These are phyloP conservation scores for Termitomyces bulborhizus DNA, from an alignment of 768 basidiomycete species.

Conservation along the genomic window DNA sequence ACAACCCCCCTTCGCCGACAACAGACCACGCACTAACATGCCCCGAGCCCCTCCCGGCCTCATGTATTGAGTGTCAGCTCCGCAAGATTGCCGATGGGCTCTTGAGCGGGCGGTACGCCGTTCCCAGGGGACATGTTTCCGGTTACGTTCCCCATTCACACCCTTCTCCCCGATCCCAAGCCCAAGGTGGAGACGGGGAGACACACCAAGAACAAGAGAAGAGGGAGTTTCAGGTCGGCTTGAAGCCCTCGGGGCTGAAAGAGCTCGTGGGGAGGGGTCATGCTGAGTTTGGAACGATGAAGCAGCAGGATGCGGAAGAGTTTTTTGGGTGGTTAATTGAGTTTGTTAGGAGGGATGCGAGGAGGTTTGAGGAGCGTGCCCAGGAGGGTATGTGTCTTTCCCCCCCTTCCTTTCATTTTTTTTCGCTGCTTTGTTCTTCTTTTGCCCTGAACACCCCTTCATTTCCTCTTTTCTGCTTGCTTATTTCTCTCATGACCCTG, in stretches of 20 bases:
- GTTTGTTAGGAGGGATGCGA: conserved; percentile 57
- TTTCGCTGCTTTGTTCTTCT: neutral
- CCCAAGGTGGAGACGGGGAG: conserved; percentile 14
- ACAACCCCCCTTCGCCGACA: conserved; percentile 31
- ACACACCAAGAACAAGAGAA: conserved; percentile 16
- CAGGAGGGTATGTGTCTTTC: conserved; percentile 13
- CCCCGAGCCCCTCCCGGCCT: conserved; percentile 60
- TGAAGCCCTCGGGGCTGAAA: conserved; percentile 83
- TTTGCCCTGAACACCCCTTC: no score
- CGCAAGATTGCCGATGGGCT: conserved; percentile 89
- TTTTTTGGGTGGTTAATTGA: conserved; percentile 82
- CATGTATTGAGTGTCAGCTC: conserved; percentile 95
- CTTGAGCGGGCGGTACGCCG: conserved; percentile 86
- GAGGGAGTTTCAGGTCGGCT: conserved; percentile 75
- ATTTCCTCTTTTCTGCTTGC: neutral
- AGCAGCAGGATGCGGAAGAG: conserved; percentile 95
- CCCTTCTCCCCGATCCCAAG: neutral
- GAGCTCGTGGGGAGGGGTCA: conserved; percentile 88
- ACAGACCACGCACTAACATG: conserved; percentile 55
- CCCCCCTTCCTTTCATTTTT: no score
- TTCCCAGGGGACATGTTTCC: conserved; percentile 33
- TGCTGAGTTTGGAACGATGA: conserved; percentile 92
- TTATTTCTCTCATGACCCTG: neutral
- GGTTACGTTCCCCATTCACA: neutral
- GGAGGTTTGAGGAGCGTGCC: conserved; percentile 13